Conservation (phyloP, 202 grass and related monocot species). For the Panicum hallii region DNA sequence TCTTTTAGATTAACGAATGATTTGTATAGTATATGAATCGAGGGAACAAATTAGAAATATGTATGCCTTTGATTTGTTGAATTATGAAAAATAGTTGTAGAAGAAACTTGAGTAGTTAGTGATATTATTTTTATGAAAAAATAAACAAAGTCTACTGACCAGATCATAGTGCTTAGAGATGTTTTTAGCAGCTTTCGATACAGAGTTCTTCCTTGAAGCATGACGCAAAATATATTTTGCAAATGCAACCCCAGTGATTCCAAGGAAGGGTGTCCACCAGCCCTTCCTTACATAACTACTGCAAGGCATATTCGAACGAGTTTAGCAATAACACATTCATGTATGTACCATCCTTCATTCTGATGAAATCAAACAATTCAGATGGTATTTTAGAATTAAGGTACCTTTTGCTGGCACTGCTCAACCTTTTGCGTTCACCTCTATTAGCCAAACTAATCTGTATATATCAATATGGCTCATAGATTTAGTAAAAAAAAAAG, state of each 20-base stretch:
- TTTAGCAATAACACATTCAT: background rate
- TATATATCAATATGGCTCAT: background rate
- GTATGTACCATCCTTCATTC: background rate
- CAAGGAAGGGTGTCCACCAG: conserved; percentile 58
- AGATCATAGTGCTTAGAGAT: conserved; percentile 35
- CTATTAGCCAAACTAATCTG: background rate
- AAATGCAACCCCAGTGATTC: conserved; percentile 49
- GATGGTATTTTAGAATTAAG: background rate
- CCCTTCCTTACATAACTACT: background rate
- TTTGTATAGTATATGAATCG: background rate
- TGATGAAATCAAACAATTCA: no score
- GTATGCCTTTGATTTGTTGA: background rate
- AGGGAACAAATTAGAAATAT: background rate
- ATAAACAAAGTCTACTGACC: background rate
- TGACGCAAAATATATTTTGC: conserved; percentile 58
- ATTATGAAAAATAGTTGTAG: background rate
- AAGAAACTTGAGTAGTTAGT: background rate
- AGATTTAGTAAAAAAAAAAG: background rate
- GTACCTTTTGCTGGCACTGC: background rate
- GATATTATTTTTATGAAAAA: background rate
- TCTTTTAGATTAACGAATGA: background rate
- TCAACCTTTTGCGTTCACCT: background rate
- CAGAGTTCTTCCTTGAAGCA: conserved; percentile 52
- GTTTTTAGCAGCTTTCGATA: conserved; percentile 50
- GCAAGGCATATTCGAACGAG: background rate